A percentile compares a stretch with the other conserved stretches of the same genome.
Conservation (phyloP, 495 filamentous ascomycete genomes). For the Platismatia glauca region DNA sequence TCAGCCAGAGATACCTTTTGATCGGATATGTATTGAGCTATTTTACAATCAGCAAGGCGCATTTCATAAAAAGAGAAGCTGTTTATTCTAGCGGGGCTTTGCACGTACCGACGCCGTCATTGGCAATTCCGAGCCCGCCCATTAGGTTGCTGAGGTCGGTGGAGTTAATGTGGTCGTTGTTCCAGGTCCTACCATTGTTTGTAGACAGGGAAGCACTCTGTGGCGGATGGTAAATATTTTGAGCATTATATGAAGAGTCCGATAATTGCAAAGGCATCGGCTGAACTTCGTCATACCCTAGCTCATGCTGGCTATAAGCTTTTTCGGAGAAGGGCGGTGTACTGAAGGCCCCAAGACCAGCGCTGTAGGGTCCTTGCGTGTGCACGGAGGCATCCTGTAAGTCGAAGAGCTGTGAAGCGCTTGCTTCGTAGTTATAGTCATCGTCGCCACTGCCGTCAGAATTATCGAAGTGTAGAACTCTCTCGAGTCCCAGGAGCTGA, state of each 20-base stretch:
- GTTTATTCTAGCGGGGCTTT: background rate
- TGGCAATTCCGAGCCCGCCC: conserved; percentile 80
- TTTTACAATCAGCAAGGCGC: conserved; percentile 24
- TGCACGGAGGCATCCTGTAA: conserved; percentile 15
- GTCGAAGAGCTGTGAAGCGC: conserved; percentile 24
- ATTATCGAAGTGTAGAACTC: conserved; percentile 33
- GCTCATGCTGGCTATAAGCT: conserved; percentile 24
- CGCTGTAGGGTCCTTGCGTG: conserved; percentile 27
- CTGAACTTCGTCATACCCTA: conserved; percentile 23
- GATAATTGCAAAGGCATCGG: conserved; percentile 17
- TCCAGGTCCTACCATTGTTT: conserved; percentile 12
- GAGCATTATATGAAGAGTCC: conserved; percentile 13
- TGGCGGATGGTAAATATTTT: conserved; percentile 13
- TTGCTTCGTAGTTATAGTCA: conserved; percentile 42
- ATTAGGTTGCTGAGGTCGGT: conserved; percentile 70
- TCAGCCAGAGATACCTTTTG: conserved; percentile 57
- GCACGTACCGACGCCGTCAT: conserved; percentile 73
- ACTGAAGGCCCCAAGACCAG: conserved; percentile 26
- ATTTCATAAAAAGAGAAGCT: conserved; percentile 7
- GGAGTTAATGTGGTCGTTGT: conserved; percentile 55
- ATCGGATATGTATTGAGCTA: conserved; percentile 79
- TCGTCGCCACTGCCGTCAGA: conserved; percentile 44
- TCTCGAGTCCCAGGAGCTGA: conserved; percentile 25
- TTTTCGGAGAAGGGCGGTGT: conserved; percentile 28
- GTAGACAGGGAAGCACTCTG: conserved; percentile 4